A percentile compares a stretch with the other conserved stretches of the same genome.
Conservation (phyloP, 1,284 basidiomycete genomes). For the Melampsora larici-populina region DNA sequence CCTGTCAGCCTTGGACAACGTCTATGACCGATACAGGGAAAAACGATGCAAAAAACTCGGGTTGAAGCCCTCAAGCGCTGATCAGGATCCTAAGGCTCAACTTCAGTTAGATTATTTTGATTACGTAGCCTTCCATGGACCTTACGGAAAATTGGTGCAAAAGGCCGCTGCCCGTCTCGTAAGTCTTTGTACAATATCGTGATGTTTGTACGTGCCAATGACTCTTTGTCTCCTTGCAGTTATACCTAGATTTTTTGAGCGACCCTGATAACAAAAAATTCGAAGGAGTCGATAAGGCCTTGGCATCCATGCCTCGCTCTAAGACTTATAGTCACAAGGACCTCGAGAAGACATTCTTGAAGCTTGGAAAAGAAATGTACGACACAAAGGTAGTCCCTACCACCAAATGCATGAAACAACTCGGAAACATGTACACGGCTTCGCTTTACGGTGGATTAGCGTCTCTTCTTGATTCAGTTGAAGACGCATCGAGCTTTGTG, state of each 20-base stretch:
- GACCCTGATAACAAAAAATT: constrained; percentile 72
- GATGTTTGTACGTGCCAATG: background rate
- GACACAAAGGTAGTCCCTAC: constrained; percentile 63
- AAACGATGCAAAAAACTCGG: constrained; percentile 67
- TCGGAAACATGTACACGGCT: constrained; percentile 99
- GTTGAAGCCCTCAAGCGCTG: constrained; percentile 46
- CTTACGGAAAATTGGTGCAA: constrained; percentile 97
- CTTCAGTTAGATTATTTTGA: constrained; percentile 55
- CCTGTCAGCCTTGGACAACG: constrained; percentile 84
- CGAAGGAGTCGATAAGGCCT: constrained; percentile 64
- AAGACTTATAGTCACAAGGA: constrained; percentile 84
- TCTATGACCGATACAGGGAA: constrained; percentile 80
- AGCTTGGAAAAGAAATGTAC: constrained; percentile 59
- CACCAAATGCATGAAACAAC: constrained; percentile 77
- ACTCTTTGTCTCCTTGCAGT: constrained; percentile 45
- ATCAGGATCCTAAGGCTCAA: constrained; percentile 45
- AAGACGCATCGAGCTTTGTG: constrained; percentile 62
- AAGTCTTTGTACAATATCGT: constrained; percentile 43
- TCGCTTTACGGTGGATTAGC: constrained; percentile 91
- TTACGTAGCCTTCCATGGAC: constrained; percentile 59
- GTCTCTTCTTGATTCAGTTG: constrained; percentile 69
- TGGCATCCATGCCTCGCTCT: constrained; percentile 66
- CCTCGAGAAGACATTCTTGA: constrained; percentile 82
- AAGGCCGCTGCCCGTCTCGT: constrained; percentile 89
- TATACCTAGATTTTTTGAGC: constrained; percentile 86